phyloP scores from a whole-genome alignment of 345 rosid genomes.

The Geranium rotundifolium region DNA sequence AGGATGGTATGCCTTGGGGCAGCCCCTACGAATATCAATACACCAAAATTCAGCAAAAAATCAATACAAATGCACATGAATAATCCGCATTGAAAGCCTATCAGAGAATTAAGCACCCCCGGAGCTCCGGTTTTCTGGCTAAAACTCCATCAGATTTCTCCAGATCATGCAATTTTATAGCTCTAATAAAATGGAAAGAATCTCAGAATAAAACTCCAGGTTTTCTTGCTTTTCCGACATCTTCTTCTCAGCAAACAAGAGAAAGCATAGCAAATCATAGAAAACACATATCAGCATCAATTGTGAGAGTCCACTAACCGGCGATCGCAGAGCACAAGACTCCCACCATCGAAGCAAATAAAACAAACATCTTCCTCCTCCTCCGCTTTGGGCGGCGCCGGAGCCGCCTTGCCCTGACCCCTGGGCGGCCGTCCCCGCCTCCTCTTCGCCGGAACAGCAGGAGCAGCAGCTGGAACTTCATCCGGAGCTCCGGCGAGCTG shows the following conservation, averaged over 20 bases:
- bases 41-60: constrained; percentile 1
- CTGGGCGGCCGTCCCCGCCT: constrained; percentile 77
- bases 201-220: background rate
- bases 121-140: background rate
- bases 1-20: constrained; percentile 98
- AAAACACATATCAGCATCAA: background rate
- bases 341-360: constrained; percentile 96
- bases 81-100: background rate
- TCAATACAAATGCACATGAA: background rate
- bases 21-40: constrained; percentile 43
- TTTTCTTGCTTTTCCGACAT: background rate
- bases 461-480: constrained; percentile 4
- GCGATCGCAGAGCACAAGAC: constrained; percentile 96
- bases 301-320: constrained; percentile 35
- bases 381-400: constrained; percentile 11
- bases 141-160: too few species aligned
- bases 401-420: constrained; percentile 13
- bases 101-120: background rate
- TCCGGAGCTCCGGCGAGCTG: constrained; percentile 25
- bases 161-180: too few species aligned
- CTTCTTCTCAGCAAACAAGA: background rate
- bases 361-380: constrained; percentile 97
- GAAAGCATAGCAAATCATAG: background rate
- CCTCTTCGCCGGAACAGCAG: constrained; percentile 28
- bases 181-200: too few species aligned